Evolutionary conservation across 176 grass and related monocot species (phyloP), one percentile per base, ranked within the genome.

Genomic region (Triticum urartu): DNA sequence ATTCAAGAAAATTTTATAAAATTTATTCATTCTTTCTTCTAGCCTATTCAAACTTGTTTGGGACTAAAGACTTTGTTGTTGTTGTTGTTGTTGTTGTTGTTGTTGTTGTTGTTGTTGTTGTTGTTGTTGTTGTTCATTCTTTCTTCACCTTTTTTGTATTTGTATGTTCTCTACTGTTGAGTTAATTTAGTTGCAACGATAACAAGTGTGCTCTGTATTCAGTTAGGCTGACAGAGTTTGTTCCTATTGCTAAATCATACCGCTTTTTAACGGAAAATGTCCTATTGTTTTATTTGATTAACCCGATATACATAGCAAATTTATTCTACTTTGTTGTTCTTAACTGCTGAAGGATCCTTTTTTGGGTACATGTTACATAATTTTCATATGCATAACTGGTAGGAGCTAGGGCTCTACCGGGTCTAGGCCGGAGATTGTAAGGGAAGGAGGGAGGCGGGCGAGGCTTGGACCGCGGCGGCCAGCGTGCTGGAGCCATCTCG

Each of bases 301-400:
- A 20, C 21, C 2, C 25, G 35, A 21, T 47, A 1, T 71, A 40
- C 11, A 70, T 5, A 13, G 2, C 10, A 24, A 70, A 48, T 47
- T 4, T 48, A 24, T 13, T 20, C 14, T 64, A 72, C 17, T 38
- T 32, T 42, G 48, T 70, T 20, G 60, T 24, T 30, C 42, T 74
- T 32, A 74, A 80, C 33, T 64, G 52, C 36, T 24, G 3, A 26
- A 65, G 21, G 14, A 80, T 0, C 52, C 45, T 35, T 81, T 81
- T 3, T 61, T 11, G 2, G n/a, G 34, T 81, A 43, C 21, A 56
- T 75, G 10, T 18, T n/a, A 2, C 64, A 28, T 7, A 80, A 30
- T 54, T 77, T 85, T 25, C 24, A 89, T 80, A 79, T 64, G 74
- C 21, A 70, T 84, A 34, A 84, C 39, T 35, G 34, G 34, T 35